Conservation (phyloP, 2,329 filamentous ascomycete genomes). For the Lecanicillium sp. region DNA sequence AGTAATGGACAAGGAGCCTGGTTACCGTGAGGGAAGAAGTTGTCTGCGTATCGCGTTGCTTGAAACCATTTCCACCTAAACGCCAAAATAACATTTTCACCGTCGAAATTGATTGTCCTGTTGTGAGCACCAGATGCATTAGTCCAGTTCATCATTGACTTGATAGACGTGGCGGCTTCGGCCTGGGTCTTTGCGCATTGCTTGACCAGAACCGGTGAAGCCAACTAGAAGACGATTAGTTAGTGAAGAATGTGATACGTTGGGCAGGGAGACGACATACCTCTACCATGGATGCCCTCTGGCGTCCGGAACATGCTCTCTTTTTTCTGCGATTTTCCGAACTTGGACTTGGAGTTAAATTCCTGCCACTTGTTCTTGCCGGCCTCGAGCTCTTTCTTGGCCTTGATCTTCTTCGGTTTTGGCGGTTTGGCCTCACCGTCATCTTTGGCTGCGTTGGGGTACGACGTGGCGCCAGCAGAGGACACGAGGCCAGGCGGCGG, state of each 20-base stretch:
- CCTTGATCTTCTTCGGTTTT: conserved; percentile 84
- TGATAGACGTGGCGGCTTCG: conserved; percentile 82
- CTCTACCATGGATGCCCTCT: conserved; percentile 78
- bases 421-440: conserved; percentile 62
- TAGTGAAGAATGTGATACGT: no score
- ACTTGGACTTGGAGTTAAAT: conserved; percentile 73
- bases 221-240: conserved; percentile 66
- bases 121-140: conserved; percentile 29
- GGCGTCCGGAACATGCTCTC: conserved; percentile 97
- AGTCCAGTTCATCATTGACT: conserved; percentile 67
- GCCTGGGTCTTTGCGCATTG: conserved; percentile 87
- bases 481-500: conserved; percentile 40
- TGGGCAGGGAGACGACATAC: conserved; percentile 40
- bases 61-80: conserved; percentile 14
- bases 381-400: conserved; percentile 83
- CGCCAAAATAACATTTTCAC: conserved; percentile 16
- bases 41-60: background rate
- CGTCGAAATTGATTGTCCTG: conserved; percentile 18
- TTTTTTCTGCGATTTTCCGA: conserved; percentile 65
- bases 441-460: conserved; percentile 56
- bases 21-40: conserved; percentile 24
- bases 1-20: conserved; percentile 26
- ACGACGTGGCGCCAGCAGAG: conserved; percentile 52
- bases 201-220: conserved; percentile 90
- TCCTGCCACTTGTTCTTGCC: conserved; percentile 94